phyloP scores from a whole-genome alignment of 768 basidiomycete genomes.

The Amyloporia xantha region DNA sequence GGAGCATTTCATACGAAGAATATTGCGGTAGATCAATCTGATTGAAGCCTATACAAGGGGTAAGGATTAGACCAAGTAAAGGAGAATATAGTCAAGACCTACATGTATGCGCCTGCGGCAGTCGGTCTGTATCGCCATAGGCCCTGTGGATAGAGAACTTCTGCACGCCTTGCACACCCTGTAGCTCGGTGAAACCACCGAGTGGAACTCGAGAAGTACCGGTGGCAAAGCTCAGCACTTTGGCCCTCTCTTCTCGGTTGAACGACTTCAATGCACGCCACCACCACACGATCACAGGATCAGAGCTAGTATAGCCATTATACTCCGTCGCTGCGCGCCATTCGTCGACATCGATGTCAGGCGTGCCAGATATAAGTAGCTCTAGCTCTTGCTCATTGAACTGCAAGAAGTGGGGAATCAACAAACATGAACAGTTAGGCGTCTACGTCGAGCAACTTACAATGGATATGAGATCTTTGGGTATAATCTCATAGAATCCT shows the following conservation, averaged over 20 bases:
- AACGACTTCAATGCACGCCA: conserved; percentile 98
- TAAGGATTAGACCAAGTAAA: conserved; percentile 9
- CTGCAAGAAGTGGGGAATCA: conserved; percentile 31
- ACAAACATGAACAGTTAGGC: conserved; percentile 7
- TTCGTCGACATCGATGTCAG: conserved; percentile 98
- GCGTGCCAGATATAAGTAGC: conserved; percentile 90
- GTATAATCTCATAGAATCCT: conserved; percentile 97
- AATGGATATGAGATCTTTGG: conserved; percentile 91
- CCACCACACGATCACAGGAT: conserved; percentile 98
- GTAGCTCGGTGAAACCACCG: conserved; percentile 91
- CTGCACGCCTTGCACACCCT: conserved; percentile 90
- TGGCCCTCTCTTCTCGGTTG: conserved; percentile 92
- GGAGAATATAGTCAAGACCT: conserved; percentile 24
- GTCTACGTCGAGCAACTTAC: conserved; percentile 40
- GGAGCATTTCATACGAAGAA: conserved; percentile 92
- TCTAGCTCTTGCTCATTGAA: conserved; percentile 95
- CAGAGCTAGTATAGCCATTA: conserved; percentile 79
- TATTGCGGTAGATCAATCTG: conserved; percentile 94
- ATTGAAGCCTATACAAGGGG: conserved; percentile 64
- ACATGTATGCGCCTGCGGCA: conserved; percentile 91
- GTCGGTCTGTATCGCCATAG: conserved; percentile 76
- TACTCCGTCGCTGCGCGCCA: conserved; percentile 92
- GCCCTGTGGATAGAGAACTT: conserved; percentile 95
- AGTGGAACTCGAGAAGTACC: conserved; percentile 90
- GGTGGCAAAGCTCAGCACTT: conserved; percentile 96